Base-by-base conservation (phyloP, 805 yeast species). In the Hanseniaspora mollemarum region DNA sequence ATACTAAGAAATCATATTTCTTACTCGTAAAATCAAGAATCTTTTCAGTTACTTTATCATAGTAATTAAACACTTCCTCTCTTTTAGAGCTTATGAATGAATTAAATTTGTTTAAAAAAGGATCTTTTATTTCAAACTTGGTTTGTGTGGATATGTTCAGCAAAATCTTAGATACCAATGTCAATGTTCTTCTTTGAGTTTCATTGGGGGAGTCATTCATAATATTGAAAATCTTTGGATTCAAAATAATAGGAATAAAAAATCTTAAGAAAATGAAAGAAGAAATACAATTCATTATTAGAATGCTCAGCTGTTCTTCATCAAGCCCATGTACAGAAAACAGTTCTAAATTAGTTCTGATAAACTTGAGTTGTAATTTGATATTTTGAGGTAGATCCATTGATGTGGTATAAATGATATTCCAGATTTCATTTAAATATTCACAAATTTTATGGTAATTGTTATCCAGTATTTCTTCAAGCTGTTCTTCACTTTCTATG, bases 181-280 rank as follows among this genome's bases (percentile, higher is more conserved):
- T 87, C 42, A 90, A 65, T 0, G 95, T 83, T 53, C 95, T 71
- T 56, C 87, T 88, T 1, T 80, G 71, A 10, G 71, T 71, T 1
- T 87, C 86, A 8, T 79, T 72, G 53, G 87, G 86, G 57, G 84
- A 90, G 33, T 75, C 71, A 46, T 76, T 73, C 0, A 86, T 76
- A 45, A 92, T 68, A 54, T 80, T 79, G 62, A 87, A 87, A 44
- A 88, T 64, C 59, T 86, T 87, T 0, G 98, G 98, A 59, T 87
- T 88, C 60, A 92, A 67, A 26, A 90, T 75, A 0, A 95, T 95
- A 0, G 98, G 97, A 59, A 96, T 87, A 56, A 87, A 75, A 63
- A 81, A 85, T 54, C 96, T 70, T 54, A 90, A 67, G 62, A 90
- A 92, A 12, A 90, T 67, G 59, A 92, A 84, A 0, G 95, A 87